phyloP scores from a whole-genome alignment of 202 grass and related monocot species.

The Alloteropsis angusta region DNA sequence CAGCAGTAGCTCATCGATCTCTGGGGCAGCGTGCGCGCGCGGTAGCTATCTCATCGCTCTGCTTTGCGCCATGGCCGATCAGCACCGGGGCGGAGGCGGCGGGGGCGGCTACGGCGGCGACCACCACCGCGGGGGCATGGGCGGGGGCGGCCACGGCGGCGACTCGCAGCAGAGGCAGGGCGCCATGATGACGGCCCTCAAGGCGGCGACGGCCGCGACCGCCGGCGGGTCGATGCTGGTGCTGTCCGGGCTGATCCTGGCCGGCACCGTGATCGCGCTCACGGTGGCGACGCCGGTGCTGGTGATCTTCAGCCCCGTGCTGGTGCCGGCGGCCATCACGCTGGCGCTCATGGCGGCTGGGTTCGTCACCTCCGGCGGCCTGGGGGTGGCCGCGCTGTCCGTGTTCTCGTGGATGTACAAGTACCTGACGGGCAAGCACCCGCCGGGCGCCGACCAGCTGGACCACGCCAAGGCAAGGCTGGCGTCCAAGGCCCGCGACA shows the following conservation, averaged over 20 bases:
- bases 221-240: conserved; percentile 66
- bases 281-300: conserved; percentile 66
- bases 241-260: conserved; percentile 60
- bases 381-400: conserved; percentile 80
- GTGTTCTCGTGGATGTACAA: conserved; percentile 98
- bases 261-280: conserved; percentile 57
- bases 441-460: conserved; percentile 73
- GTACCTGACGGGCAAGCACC: conserved; percentile 82
- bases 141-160: not conserved
- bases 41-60: not conserved
- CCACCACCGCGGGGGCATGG: not conserved
- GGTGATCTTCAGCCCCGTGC: conserved; percentile 93
- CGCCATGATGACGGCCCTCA: conserved; percentile 44
- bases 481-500: conserved; percentile 61
- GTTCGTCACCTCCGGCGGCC: conserved; percentile 60
- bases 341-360: conserved; percentile 53
- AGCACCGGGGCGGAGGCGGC: conserved; percentile 17
- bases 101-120: not conserved
- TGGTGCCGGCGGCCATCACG: conserved; percentile 61
- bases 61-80: conserved; percentile 34
- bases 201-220: conserved; percentile 53
- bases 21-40: not conserved
- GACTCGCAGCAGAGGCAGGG: conserved; percentile 43
- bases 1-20: not conserved
- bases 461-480: conserved; percentile 62